Conservation (phyloP, 2,329 filamentous ascomycete genomes). For the Diaporthe ampelina region DNA sequence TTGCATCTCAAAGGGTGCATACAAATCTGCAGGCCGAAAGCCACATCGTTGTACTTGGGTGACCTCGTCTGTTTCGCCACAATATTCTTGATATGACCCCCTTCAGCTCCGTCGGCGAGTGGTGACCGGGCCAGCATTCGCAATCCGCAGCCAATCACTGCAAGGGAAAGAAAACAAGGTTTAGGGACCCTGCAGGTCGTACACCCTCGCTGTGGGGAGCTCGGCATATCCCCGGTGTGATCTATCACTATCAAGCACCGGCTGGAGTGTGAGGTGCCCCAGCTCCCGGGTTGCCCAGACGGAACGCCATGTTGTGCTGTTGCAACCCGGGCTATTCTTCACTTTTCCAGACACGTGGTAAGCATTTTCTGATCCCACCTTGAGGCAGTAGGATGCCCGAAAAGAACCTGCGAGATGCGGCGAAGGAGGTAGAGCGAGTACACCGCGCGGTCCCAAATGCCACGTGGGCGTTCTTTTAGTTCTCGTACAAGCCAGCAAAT, state of each 20-base stretch:
- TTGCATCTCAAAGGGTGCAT: not conserved
- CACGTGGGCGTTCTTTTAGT: conserved; percentile 21
- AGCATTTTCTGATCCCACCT: not conserved
- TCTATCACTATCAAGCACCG: conserved; percentile 2
- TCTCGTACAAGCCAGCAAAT: not conserved
- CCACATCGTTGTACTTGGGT: not conserved
- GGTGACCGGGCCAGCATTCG: not conserved
- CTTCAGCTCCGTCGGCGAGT: not conserved
- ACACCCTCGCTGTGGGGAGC: not conserved
- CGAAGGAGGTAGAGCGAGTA: not conserved
- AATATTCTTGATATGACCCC: not conserved
- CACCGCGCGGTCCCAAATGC: not conserved
- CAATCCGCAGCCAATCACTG: not conserved
- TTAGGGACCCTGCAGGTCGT: conserved; percentile 5
- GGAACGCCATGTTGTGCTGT: not conserved
- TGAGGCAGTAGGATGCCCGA: not conserved
- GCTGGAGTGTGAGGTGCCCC: not conserved
- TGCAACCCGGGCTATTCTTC: not conserved
- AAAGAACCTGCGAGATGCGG: not conserved
- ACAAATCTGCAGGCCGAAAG: not conserved
- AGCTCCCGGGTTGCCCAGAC: not conserved
- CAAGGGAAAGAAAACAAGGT: not conserved
- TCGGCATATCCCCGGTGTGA: conserved; percentile 18
- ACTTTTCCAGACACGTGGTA: not conserved
- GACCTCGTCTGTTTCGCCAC: not conserved